phyloP scores from a whole-genome alignment of 805 yeast genomes.

The Candida vartiovaarae region DNA sequence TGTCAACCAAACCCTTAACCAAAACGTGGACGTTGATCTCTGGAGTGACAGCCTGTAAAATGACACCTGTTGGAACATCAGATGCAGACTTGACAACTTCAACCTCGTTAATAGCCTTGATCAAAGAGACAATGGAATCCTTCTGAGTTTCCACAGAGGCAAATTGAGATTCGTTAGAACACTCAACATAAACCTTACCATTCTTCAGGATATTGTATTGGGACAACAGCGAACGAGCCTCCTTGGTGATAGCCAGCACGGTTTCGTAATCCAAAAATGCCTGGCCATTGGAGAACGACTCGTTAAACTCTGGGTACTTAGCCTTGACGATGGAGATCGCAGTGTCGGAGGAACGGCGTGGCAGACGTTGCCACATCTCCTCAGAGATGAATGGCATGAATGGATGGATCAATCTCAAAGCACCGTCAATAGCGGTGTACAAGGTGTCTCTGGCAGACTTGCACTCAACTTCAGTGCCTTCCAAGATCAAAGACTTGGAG shows the following conservation, averaged over 20 bases:
- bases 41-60: conserved; percentile 72
- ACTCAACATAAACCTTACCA: conserved; percentile 79
- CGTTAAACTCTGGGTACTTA: conserved; percentile 60
- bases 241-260: conserved; percentile 79
- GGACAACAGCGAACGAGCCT: conserved; percentile 84
- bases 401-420: conserved; percentile 89
- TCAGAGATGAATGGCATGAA: conserved; percentile 97
- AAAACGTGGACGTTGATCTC: conserved; percentile 80
- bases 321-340: conserved; percentile 74
- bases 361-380: conserved; percentile 98
- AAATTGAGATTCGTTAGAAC: conserved; percentile 40
- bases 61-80: conserved; percentile 83
- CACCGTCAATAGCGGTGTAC: conserved; percentile 88
- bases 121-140: conserved; percentile 83
- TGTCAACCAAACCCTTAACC: conserved; percentile 91
- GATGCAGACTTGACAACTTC: conserved; percentile 50
- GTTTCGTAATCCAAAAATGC: conserved; percentile 76
- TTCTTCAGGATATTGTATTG: conserved; percentile 86
- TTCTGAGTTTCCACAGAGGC: conserved; percentile 61
- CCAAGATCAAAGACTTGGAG: conserved; percentile 86
- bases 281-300: conserved; percentile 53
- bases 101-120: conserved; percentile 81
- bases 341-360: conserved; percentile 69
- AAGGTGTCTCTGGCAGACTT: conserved; percentile 90
- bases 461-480: conserved; percentile 80